Percentiles rank a stretch among this genome's conserved stretches.
These are phyloP conservation scores for Hippophae gyantsensis DNA, from an alignment of 306 rosid genomes.

Conservation along the genomic window DNA sequence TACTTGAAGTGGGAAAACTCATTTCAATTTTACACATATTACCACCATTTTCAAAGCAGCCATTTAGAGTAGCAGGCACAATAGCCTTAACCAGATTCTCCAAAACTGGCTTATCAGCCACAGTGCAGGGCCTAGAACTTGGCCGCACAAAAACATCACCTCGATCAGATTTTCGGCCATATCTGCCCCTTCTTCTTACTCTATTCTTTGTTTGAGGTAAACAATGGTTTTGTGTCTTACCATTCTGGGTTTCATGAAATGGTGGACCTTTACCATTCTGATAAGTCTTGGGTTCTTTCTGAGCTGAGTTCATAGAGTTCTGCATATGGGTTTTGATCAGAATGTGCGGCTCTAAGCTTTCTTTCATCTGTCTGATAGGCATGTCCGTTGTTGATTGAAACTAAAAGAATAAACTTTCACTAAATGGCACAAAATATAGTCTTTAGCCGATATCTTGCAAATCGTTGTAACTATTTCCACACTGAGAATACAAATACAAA, in stretches of 20 bases:
- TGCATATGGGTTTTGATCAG: slow-evolving; percentile 79
- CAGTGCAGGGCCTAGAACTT: slow-evolving; percentile 63
- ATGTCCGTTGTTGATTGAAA: slow-evolving; percentile 23
- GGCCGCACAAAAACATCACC: slow-evolving; percentile 76
- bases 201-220: slow-evolving; percentile 56
- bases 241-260: slow-evolving; percentile 31
- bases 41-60: slow-evolving; percentile 36
- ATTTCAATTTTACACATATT: slow-evolving; percentile 39
- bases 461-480: slow-evolving; percentile 8
- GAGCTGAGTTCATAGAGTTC: slow-evolving; percentile 49
- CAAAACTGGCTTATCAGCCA: slow-evolving; percentile 30
- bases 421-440: slow-evolving; percentile 19
- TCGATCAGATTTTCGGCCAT: slow-evolving; percentile 78
- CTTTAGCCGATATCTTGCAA: slow-evolving; percentile 21
- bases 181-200: slow-evolving; percentile 77
- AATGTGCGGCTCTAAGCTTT: slow-evolving; percentile 86
- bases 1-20: slow-evolving; percentile 76
- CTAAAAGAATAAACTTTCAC: slow-evolving; percentile 26
- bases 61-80: slow-evolving; percentile 26
- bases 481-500: slow-evolving; percentile 23
- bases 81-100: slow-evolving; percentile 18
- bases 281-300: slow-evolving; percentile 54
- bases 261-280: slow-evolving; percentile 84
- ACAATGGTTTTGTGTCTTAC: slow-evolving; percentile 41
- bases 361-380: slow-evolving; percentile 95